A percentile compares a stretch with the other conserved stretches of the same genome.
These are phyloP conservation scores for Atractiella rhizophila DNA, from an alignment of 768 basidiomycete genomes.

Conservation along the genomic window DNA sequence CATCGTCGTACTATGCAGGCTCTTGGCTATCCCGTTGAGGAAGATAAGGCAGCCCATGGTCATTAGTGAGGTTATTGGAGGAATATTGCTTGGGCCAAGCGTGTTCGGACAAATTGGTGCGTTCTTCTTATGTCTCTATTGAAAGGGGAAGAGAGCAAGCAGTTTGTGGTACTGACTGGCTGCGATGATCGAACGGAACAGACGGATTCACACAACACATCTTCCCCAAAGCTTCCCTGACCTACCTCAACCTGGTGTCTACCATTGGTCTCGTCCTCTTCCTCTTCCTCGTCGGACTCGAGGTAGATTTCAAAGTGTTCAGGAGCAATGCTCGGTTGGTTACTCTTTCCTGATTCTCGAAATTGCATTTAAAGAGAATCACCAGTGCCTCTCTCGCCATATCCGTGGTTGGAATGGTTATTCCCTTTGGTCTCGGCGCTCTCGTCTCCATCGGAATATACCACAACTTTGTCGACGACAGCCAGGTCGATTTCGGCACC, in stretches of 20 bases:
- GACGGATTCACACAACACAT: slow-evolving; percentile 55
- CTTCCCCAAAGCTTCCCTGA: slow-evolving; percentile 44
- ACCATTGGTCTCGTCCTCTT: slow-evolving; percentile 34
- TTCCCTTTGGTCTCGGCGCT: slow-evolving; percentile 65
- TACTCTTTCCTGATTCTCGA: too few species aligned
- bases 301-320: slow-evolving; percentile 49
- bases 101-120: slow-evolving; percentile 11
- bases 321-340: slow-evolving; percentile 39
- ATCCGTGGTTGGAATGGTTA: slow-evolving; percentile 38
- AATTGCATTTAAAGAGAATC: too few species aligned
- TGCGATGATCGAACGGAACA: too few species aligned
- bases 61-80: slow-evolving; percentile 49
- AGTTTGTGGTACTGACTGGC: slow-evolving; percentile 53
- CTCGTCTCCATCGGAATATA: slow-evolving; percentile 48
- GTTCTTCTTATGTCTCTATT: background rate
- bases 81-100: slow-evolving; percentile 53
- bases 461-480: slow-evolving; percentile 28
- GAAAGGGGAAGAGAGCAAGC: slow-evolving; percentile 23
- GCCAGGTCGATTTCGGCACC: slow-evolving; percentile 40
- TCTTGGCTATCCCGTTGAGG: slow-evolving; percentile 37
- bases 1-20: slow-evolving; percentile 53
- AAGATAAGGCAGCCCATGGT: slow-evolving; percentile 55
- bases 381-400: slow-evolving; percentile 34
- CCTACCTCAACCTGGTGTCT: slow-evolving; percentile 42
- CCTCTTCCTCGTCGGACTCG: slow-evolving; percentile 52